Base-by-base conservation (phyloP, 2,329 filamentous ascomycete species). In the Rhinocladiella similis region DNA sequence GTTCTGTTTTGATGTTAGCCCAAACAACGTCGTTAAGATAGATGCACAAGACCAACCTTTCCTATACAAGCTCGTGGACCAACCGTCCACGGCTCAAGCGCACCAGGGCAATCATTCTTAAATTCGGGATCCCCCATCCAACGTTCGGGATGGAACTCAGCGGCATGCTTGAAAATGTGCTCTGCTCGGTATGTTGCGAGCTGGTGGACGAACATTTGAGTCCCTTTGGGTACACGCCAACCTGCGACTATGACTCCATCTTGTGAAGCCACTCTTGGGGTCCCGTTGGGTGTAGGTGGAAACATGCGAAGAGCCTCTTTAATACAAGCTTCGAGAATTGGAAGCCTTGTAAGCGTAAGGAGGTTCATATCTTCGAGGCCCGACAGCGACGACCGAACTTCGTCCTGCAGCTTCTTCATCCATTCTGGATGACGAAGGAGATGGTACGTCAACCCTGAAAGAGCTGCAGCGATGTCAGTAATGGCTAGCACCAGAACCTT, bases 381-480 rank as follows among this genome's bases (percentile, higher is more conserved):
- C 10, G 3, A 4, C 3, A 39, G 12, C 13, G 3, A 4, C 3
- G 3, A 3, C 4, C 36, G 36, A 14, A 39, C 67, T 57, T 81
- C 79, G 0, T 66, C 57, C 3, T 65, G 68, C 2, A 82, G 66
- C 29, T 69, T 73, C 1, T 65, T 55, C 49, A 79, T 60, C 0
- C 68, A 66, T 1, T 68, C 59, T 0, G 70, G 72, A 54, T 78
- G 68, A 3, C 67, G 69, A 1, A 77, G 63, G 5, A 82, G 67
- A 3, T 75, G 65, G 55, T 71, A 80, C 81, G 68, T 3, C 76
- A 12, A 4, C 4, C 36, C 36, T 3, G 13, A 14, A 4, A 39
- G 36, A 3, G 36, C 66, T 0, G n/a, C n/a, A n/a, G n/a, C n/a
- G n/a, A n/a, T n/a, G n/a, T n/a, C n/a, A n/a, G n/a, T n/a, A n/a